phyloP scores from a whole-genome alignment of 1,284 basidiomycete genomes.

The Tylopilus sp. region DNA sequence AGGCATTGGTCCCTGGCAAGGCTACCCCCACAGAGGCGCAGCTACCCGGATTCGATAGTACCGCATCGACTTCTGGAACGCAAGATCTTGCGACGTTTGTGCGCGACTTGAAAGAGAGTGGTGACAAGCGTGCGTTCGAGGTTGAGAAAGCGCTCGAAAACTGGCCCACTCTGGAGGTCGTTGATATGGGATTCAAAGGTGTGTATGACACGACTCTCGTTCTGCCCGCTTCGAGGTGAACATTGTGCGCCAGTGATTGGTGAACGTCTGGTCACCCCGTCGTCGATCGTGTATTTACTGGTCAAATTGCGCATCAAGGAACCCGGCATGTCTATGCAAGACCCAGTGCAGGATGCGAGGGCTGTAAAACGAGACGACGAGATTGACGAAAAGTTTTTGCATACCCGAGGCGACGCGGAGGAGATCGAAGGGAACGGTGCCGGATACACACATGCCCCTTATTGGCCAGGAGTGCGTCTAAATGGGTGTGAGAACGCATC shows the following conservation, averaged over 20 bases:
- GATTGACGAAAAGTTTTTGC: conserved; percentile 66
- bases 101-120: conserved; percentile 17
- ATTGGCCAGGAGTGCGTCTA: conserved; percentile 78
- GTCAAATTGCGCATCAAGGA: conserved; percentile 77
- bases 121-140: conserved; percentile 39
- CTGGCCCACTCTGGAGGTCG: conserved; percentile 82
- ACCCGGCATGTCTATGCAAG: conserved; percentile 25
- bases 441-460: conserved; percentile 85
- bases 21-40: conserved; percentile 54
- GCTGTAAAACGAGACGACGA: conserved; percentile 57
- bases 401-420: conserved; percentile 61
- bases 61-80: conserved; percentile 37
- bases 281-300: conserved; percentile 85
- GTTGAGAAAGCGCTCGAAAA: conserved; percentile 68
- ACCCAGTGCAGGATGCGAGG: conserved; percentile 42
- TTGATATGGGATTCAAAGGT: conserved; percentile 89
- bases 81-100: conserved; percentile 24
- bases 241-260: conserved; percentile 70
- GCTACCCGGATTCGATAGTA: conserved; percentile 67
- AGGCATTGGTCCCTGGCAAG: conserved; percentile 73
- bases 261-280: conserved; percentile 85
- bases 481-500: not conserved
- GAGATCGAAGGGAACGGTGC: conserved; percentile 48
- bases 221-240: not conserved
- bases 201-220: conserved; percentile 18